phyloP scores from a whole-genome alignment of 2,329 filamentous ascomycete species.

The Ophioceras dolichostomum region DNA sequence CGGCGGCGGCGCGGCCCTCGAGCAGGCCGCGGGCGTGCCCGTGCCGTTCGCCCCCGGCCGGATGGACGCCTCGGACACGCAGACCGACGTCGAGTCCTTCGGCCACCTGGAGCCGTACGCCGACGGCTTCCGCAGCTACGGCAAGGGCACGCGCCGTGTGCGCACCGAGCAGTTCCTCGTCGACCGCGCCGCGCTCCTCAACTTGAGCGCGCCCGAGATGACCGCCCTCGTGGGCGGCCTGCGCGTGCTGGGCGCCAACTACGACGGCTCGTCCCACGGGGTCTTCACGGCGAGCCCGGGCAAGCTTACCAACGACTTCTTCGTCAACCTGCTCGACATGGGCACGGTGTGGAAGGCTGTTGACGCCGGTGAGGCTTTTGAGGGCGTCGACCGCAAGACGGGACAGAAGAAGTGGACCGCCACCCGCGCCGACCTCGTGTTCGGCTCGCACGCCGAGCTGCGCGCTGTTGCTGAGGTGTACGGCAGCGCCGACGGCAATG shows the following conservation, averaged over 20 bases:
- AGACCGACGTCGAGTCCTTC: slow-evolving; percentile 57
- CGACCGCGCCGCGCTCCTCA: slow-evolving; percentile 60
- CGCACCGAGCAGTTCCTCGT: slow-evolving; percentile 58
- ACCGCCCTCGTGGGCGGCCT: slow-evolving; percentile 62
- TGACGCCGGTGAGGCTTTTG: slow-evolving; percentile 31
- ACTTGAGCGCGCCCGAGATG: slow-evolving; percentile 57
- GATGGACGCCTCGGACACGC: slow-evolving; percentile 56
- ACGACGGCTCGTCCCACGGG: slow-evolving; percentile 53
- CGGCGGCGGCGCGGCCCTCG: slow-evolving; percentile 56
- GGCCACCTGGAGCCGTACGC: slow-evolving; percentile 52
- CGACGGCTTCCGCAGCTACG: slow-evolving; percentile 77
- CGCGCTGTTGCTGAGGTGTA: slow-evolving; percentile 61
- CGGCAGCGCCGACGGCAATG: slow-evolving; percentile 41
- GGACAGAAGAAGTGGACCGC: slow-evolving; percentile 56
- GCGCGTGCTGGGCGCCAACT: slow-evolving; percentile 58
- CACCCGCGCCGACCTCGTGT: slow-evolving; percentile 55
- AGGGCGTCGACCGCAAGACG: slow-evolving; percentile 55
- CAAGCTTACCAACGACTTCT: slow-evolving; percentile 69
- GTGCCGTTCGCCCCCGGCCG: slow-evolving; percentile 67
- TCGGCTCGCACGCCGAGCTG: slow-evolving; percentile 60
- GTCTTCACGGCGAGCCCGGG: slow-evolving; percentile 59
- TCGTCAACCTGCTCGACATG: slow-evolving; percentile 64
- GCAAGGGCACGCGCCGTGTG: slow-evolving; percentile 45
- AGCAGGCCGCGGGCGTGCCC: slow-evolving; percentile 50
- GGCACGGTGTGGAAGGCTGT: slow-evolving; percentile 55